Percentiles rank a stretch among this genome's conserved stretches.
Conservation (phyloP, 768 basidiomycete genomes). For the Boletus vinaceobasis region DNA sequence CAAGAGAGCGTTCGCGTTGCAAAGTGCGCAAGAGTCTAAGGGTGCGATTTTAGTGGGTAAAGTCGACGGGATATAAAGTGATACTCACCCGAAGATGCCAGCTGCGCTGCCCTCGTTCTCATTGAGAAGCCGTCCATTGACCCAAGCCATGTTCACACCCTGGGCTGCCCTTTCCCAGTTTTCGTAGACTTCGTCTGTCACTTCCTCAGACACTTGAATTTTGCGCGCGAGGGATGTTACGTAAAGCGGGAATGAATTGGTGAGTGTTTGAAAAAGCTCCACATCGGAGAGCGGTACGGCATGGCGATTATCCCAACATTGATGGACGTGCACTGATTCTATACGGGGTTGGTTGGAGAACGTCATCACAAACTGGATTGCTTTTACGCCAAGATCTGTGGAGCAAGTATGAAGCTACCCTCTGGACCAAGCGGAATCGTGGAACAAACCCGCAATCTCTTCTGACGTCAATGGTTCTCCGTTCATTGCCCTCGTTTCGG, state of each 20-base stretch:
- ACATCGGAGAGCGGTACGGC: slow-evolving; percentile 12
- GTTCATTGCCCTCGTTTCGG: slow-evolving; percentile 34
- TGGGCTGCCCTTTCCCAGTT: slow-evolving; percentile 53
- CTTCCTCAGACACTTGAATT: slow-evolving; percentile 46
- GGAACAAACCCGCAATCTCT: slow-evolving; percentile 51
- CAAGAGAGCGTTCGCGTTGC: slow-evolving; percentile 64
- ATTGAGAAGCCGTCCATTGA: slow-evolving; percentile 69
- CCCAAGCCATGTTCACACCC: slow-evolving; percentile 63
- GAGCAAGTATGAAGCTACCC: background rate
- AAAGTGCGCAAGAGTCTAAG: slow-evolving; percentile 63
- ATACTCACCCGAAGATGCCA: slow-evolving; percentile 48
- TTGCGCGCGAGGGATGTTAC: slow-evolving; percentile 70
- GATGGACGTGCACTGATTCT: slow-evolving; percentile 18
- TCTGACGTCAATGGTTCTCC: slow-evolving; percentile 46
- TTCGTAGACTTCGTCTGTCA: slow-evolving; percentile 52
- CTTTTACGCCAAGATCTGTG: slow-evolving; percentile 65
- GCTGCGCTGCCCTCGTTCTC: slow-evolving; percentile 62
- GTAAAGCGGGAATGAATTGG: slow-evolving; percentile 90
- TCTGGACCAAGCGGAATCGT: background rate
- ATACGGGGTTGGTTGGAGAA: slow-evolving; percentile 50
- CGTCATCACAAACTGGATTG: slow-evolving; percentile 69
- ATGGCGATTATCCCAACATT: slow-evolving; percentile 18
- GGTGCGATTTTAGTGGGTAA: slow-evolving; percentile 2
- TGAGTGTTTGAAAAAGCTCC: slow-evolving; percentile 53
- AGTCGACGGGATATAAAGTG: background rate